phyloP scores from a whole-genome alignment of 1,284 basidiomycete genomes.

The Leucoagaricus sp. region DNA sequence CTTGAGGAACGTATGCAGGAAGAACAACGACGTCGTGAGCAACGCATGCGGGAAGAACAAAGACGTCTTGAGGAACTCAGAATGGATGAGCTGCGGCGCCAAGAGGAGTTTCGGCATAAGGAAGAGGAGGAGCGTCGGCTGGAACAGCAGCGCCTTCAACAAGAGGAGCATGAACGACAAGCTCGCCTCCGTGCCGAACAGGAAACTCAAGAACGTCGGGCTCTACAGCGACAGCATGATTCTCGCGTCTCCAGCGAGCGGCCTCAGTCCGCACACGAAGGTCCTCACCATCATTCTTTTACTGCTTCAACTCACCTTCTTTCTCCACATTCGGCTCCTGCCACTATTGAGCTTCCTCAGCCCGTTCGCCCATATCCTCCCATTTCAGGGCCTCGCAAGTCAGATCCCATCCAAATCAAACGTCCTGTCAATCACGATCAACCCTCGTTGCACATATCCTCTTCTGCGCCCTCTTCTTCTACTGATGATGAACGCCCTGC shows the following conservation, averaged over 20 bases:
- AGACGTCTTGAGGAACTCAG: not conserved
- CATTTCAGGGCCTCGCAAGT: conserved; percentile 9
- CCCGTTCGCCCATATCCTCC: conserved; percentile 14
- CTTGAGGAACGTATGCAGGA: not conserved
- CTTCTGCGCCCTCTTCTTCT: conserved; percentile 19
- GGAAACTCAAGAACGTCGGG: conserved; percentile 7
- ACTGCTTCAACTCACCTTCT: conserved; percentile 3
- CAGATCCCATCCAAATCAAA: conserved; percentile 20
- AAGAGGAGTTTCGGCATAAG: conserved; percentile 9
- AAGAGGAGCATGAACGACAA: conserved; percentile 12
- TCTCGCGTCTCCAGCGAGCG: not conserved
- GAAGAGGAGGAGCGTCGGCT: not conserved
- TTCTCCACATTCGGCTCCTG: conserved; percentile 14
- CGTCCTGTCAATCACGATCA: conserved; percentile 16
- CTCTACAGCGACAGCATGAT: conserved; percentile 12
- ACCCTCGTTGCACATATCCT: conserved; percentile 15
- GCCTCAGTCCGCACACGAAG: conserved; percentile 1
- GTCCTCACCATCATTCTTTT: conserved; percentile 5
- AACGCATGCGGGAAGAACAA: not conserved
- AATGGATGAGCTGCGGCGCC: conserved; percentile 2
- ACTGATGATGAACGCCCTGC: conserved; percentile 29
- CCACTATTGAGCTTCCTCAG: conserved; percentile 16
- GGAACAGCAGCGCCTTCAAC: conserved; percentile 12
- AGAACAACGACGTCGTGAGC: not conserved
- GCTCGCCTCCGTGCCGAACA: conserved; percentile 12